Base-by-base conservation (phyloP, 169 alveolate genomes). In the Eimeria maxima region DNA sequence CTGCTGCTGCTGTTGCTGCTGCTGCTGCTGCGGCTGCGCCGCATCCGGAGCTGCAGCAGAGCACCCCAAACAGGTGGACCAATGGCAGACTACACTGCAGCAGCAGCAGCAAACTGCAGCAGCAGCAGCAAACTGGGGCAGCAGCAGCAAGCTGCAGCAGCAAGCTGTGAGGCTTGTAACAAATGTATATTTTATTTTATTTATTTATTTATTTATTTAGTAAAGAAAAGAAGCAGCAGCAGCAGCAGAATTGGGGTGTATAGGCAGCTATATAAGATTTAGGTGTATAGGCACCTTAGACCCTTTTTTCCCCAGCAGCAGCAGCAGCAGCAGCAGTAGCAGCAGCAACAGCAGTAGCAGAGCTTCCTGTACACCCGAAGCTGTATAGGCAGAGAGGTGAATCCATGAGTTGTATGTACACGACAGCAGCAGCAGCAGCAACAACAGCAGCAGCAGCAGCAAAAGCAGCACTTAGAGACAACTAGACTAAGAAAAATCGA, bases 261-360 rank as follows among this genome's bases (percentile, higher is more conserved):
- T 14, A 14, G 22, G 69, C 69, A 57, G 22, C 69, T 18, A n/a
- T n/a, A n/a, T n/a, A n/a, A n/a, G n/a, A n/a, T n/a, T n/a, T n/a
- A n/a, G 38, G 38, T 33, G 69, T 22, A 57, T 14, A 14, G 22
- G 69, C 69, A 57, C 1, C 69, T 18, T n/a, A n/a, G n/a, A n/a
- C n/a, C n/a, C n/a, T n/a, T n/a, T n/a, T n/a, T n/a, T n/a, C n/a
- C n/a, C n/a, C n/a, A n/a, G 22, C 69, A 57, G 69, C 16, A 57
- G 69, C 69, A 57, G 69, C 69, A 57, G 69, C 69, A 57, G 69
- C 1, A 0, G 38, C 69, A 57, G 2, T 2, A 57, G 69, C 69
- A 57, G 69, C 69, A 57, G 69, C 69, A 57, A 22, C 69, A 57
- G 69, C 69, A 57, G 69, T 22, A 57, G 69, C 69, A 57, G 69